Conservation (phyloP, 257 asterid species). For the Solanum chiquidenum region DNA sequence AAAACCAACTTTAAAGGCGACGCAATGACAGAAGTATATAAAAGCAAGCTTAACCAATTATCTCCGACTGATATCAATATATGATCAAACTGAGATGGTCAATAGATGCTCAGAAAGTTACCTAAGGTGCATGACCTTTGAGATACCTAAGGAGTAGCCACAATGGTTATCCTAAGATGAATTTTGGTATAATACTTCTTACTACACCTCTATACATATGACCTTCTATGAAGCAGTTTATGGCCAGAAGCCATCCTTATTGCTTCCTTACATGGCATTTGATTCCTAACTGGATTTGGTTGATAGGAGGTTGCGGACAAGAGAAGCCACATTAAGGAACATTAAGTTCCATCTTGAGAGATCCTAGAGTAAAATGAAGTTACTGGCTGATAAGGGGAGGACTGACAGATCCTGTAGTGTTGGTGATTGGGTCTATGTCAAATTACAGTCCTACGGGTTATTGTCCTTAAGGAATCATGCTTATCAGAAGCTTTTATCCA, state of each 20-base stretch:
- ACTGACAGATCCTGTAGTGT: not conserved
- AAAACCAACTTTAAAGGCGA: not conserved
- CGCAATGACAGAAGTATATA: not conserved
- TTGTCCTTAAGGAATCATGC: not conserved
- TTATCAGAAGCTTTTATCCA: not conserved
- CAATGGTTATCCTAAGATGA: not conserved
- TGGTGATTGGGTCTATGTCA: not conserved
- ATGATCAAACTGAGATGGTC: not conserved
- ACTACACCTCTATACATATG: not conserved
- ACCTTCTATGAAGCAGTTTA: not conserved
- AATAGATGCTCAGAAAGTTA: not conserved
- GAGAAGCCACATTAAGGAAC: not conserved
- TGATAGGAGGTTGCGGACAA: not conserved
- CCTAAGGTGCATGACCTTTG: not conserved
- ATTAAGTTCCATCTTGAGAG: not conserved
- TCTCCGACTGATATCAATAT: not conserved
- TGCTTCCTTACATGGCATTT: not conserved
- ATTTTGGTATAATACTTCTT: not conserved
- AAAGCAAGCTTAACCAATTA: not conserved
- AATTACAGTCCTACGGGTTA: not conserved
- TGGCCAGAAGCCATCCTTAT: not conserved
- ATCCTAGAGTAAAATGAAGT: not conserved
- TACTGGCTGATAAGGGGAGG: not conserved
- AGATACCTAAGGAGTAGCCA: not conserved
- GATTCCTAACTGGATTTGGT: not conserved